Percentiles rank a stretch among this genome's conserved stretches.
Conservation (phyloP, 1,284 basidiomycete species). For the Crepidotus sp. region DNA sequence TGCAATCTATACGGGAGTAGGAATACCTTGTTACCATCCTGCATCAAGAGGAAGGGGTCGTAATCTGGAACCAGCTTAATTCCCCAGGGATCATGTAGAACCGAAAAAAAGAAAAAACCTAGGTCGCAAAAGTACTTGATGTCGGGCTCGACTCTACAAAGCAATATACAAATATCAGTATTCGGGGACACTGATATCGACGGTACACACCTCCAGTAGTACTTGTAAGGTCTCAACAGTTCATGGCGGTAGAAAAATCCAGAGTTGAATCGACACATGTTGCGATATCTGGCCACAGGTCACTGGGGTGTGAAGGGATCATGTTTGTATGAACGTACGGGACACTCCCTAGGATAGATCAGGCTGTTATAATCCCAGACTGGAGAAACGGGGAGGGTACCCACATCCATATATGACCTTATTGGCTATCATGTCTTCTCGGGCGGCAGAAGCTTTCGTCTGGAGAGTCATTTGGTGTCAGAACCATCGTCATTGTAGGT, state of each 20-base stretch:
- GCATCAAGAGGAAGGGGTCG: constrained; percentile 77
- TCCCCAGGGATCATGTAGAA: neutral
- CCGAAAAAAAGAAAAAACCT: constrained; percentile 21
- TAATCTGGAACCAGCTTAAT: constrained; percentile 41
- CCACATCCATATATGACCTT: constrained; percentile 84
- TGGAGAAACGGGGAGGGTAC: constrained; percentile 11
- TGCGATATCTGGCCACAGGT: constrained; percentile 51
- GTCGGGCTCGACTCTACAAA: constrained; percentile 53
- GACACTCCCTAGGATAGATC: constrained; percentile 43
- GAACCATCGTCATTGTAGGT: neutral
- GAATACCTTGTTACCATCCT: constrained; percentile 64
- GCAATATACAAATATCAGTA: no score
- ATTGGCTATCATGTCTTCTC: constrained; percentile 70
- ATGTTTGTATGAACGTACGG: constrained; percentile 35
- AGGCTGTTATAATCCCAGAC: neutral
- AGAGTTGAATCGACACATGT: constrained; percentile 93
- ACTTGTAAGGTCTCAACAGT: constrained; percentile 73
- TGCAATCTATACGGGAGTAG: no score
- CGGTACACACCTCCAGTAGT: constrained; percentile 87
- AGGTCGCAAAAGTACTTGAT: constrained; percentile 75
- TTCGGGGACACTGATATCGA: no score
- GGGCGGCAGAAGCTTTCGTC: constrained; percentile 59
- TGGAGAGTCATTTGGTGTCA: constrained; percentile 24
- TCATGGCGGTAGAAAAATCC: constrained; percentile 86
- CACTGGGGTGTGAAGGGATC: neutral